These are phyloP conservation scores for Colletotrichum simmondsii DNA, from an alignment of 2,329 filamentous ascomycete species.

Conservation along the genomic window DNA sequence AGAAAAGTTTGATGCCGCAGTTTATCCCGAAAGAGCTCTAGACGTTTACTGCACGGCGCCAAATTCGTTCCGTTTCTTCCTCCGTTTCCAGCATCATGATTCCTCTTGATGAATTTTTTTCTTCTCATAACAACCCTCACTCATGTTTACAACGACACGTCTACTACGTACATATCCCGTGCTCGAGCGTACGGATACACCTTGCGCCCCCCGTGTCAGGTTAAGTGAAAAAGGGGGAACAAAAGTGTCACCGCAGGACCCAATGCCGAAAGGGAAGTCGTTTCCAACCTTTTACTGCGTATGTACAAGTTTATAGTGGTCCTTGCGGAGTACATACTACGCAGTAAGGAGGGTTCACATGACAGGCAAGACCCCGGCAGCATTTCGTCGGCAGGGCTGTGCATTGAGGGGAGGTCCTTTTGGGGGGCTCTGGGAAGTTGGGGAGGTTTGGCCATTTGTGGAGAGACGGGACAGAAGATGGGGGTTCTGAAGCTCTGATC, in stretches of 20 bases:
- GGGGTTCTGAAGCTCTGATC: neutral
- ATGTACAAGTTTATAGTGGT: neutral
- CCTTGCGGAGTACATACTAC: neutral
- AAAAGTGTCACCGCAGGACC: neutral
- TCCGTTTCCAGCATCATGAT: neutral
- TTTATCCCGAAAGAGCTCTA: neutral
- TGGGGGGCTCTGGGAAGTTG: slow-evolving; percentile 2
- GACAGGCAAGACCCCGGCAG: neutral
- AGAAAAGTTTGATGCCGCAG: neutral
- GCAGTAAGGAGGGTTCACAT: neutral
- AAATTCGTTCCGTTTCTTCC: neutral
- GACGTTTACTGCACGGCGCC: neutral
- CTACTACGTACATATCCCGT: too few relatives aligned
- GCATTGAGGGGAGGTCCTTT: slow-evolving; percentile 24
- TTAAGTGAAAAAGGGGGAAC: neutral
- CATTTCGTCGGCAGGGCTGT: slow-evolving; percentile 4
- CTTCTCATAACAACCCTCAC: neutral
- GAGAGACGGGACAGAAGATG: neutral
- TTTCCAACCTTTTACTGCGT: neutral
- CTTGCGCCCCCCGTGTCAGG: slow-evolving; percentile 9
- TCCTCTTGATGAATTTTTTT: neutral
- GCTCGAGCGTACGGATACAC: neutral
- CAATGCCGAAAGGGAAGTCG: neutral
- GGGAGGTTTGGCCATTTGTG: neutral
- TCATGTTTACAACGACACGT: neutral